Conservation (phyloP, 2,329 filamentous ascomycete genomes). For the Epichloe sp. region DNA sequence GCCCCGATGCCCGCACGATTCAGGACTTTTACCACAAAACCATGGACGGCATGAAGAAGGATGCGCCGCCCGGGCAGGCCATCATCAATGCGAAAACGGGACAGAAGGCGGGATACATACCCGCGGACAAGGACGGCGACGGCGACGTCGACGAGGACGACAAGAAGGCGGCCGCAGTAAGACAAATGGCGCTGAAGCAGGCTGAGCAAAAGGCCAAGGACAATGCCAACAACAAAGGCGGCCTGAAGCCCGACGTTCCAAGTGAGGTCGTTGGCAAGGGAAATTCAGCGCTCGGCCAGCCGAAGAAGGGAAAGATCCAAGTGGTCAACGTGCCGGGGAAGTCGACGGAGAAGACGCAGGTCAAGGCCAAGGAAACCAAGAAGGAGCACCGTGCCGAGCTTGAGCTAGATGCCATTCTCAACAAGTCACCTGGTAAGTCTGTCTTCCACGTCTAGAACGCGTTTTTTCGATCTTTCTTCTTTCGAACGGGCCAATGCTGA, state of each 20-base stretch:
- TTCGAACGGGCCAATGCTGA: background rate
- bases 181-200: constrained; percentile 49
- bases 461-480: background rate
- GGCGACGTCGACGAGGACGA: constrained; percentile 44
- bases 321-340: constrained; percentile 6
- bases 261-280: constrained; percentile 45
- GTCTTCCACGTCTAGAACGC: background rate
- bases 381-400: constrained; percentile 52
- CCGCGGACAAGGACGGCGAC: constrained; percentile 39
- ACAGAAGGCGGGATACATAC: constrained; percentile 25
- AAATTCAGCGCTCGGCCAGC: constrained; percentile 40
- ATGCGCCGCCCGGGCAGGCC: constrained; percentile 20
- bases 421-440: constrained; percentile 65
- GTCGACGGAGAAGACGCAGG: constrained; percentile 6
- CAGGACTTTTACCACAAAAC: constrained; percentile 50
- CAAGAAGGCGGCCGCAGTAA: constrained; percentile 33
- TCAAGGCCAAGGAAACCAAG: constrained; percentile 31
- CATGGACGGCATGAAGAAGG: constrained; percentile 37
- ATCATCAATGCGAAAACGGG: constrained; percentile 27
- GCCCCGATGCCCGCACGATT: constrained; percentile 27
- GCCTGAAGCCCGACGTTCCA: constrained; percentile 43
- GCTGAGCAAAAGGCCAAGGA: constrained; percentile 55
- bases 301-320: constrained; percentile 18
- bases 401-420: constrained; percentile 67
- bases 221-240: constrained; percentile 31